Conservation (phyloP, 2,329 filamentous ascomycete species). For the Neonectria sp. region DNA sequence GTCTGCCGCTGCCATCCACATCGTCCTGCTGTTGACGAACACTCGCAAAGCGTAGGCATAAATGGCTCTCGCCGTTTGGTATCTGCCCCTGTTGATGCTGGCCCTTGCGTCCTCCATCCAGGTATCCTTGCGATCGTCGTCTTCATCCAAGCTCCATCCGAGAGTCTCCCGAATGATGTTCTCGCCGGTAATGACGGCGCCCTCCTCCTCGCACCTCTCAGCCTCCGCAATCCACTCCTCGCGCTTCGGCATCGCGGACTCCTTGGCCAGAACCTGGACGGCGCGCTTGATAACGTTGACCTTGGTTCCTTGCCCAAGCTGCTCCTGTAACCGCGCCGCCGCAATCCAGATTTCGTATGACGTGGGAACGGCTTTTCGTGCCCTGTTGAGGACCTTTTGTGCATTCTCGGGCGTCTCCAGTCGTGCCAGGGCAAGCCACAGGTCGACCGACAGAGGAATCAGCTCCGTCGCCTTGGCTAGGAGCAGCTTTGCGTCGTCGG, state of each 20-base stretch:
- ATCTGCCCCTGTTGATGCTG: constrained; percentile 85
- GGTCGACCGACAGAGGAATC: constrained; percentile 91
- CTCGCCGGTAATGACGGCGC: constrained; percentile 86
- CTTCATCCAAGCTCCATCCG: constrained; percentile 93
- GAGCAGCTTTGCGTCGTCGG: constrained; percentile 87
- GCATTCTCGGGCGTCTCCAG: constrained; percentile 93
- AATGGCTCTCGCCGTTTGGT: constrained; percentile 93
- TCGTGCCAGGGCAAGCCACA: constrained; percentile 94
- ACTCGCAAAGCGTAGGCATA: constrained; percentile 92
- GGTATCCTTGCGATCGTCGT: constrained; percentile 94
- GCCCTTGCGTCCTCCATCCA: constrained; percentile 95
- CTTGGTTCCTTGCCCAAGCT: constrained; percentile 82
- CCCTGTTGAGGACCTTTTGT: constrained; percentile 94
- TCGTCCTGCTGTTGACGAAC: constrained; percentile 88
- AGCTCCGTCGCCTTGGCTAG: constrained; percentile 96
- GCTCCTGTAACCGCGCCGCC: constrained; percentile 90
- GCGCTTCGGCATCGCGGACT: constrained; percentile 95
- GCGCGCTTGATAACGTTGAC: constrained; percentile 96
- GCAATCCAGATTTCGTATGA: constrained; percentile 98
- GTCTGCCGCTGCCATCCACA: constrained; percentile 93
- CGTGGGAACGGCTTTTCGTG: constrained; percentile 92
- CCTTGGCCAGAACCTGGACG: constrained; percentile 88
- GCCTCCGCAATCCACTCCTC: constrained; percentile 98
- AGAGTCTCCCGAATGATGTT: constrained; percentile 94
- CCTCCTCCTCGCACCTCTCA: constrained; percentile 94